phyloP scores from a whole-genome alignment of 768 basidiomycete genomes.

The Trametes punicea region DNA sequence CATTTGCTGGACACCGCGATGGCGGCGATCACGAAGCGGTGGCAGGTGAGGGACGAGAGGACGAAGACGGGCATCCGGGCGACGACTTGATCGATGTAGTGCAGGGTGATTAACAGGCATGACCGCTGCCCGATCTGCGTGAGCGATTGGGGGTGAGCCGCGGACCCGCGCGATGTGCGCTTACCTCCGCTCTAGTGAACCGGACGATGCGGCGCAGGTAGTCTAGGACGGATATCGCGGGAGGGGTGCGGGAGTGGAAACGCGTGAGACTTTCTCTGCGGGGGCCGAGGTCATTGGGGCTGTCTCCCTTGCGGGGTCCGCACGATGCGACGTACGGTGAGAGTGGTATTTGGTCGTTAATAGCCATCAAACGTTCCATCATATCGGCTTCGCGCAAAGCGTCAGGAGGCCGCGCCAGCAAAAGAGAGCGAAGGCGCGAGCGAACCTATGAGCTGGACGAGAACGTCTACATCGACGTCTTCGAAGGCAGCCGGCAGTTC shows the following conservation, averaged over 20 bases:
- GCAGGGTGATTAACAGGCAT: conserved; percentile 76
- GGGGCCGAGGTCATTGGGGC: conserved; percentile 22
- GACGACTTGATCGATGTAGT: conserved; percentile 94
- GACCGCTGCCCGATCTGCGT: conserved; percentile 50
- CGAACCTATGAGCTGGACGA: conserved; percentile 87
- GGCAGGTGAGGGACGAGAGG: conserved; percentile 92
- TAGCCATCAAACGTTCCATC: conserved; percentile 89
- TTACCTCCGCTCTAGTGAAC: conserved; percentile 94
- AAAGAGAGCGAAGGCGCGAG: neutral
- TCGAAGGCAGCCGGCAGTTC: conserved; percentile 82
- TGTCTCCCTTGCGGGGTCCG: conserved; percentile 25
- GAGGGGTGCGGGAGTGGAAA: conserved; percentile 93
- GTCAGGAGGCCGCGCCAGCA: conserved; percentile 4
- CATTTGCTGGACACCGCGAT: conserved; percentile 93
- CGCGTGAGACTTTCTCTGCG: conserved; percentile 84
- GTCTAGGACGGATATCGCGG: conserved; percentile 83
- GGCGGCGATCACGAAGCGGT: conserved; percentile 94
- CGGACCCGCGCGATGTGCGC: conserved; percentile 22
- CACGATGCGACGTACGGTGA: conserved; percentile 52
- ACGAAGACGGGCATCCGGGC: conserved; percentile 84
- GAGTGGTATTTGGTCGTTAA: conserved; percentile 95
- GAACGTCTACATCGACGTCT: conserved; percentile 75
- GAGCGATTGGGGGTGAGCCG: conserved; percentile 1
- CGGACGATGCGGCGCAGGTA: conserved; percentile 92
- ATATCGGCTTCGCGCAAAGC: conserved; percentile 69